These are phyloP conservation scores for Rubia occidens DNA, from an alignment of 305 asterid species.

Conservation along the genomic window DNA sequence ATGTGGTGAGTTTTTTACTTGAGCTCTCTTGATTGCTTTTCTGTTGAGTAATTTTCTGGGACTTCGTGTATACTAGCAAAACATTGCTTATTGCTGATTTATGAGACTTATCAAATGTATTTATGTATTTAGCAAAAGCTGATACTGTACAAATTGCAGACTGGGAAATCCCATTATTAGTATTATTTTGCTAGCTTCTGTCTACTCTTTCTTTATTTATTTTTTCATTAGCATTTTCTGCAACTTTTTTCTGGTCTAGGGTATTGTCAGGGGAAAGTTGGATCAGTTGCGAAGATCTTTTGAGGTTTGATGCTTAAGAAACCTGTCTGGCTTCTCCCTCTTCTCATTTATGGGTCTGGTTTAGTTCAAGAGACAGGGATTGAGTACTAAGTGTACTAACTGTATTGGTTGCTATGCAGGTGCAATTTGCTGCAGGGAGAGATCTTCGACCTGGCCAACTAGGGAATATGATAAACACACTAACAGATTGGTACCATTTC, in stretches of 20 bases:
- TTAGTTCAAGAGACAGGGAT: background rate
- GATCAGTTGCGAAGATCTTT: constrained; percentile 93
- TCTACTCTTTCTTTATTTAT: background rate
- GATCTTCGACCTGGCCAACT: constrained; percentile 95
- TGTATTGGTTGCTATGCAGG: constrained; percentile 41
- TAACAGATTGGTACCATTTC: constrained; percentile 52
- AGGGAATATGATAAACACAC: constrained; percentile 66
- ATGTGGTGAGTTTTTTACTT: constrained; percentile 61
- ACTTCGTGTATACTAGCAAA: background rate
- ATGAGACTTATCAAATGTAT: background rate
- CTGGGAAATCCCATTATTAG: background rate
- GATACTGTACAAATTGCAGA: background rate
- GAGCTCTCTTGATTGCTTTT: constrained; percentile 6
- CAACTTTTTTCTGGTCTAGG: constrained; percentile 38
- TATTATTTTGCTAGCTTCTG: background rate
- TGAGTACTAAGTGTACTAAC: constrained; percentile 11
- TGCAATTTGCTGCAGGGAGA: constrained; percentile 98
- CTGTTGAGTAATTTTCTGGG: no score
- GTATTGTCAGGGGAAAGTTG: constrained; percentile 94
- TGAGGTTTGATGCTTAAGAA: constrained; percentile 50
- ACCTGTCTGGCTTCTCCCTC: background rate
- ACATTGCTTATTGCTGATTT: background rate
- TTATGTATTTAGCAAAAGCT: background rate
- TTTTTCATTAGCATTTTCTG: constrained; percentile 3
- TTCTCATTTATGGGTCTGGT: background rate